These are phyloP conservation scores for Ophiostoma ulmi DNA, from an alignment of 2,329 filamentous ascomycete species.

Conservation along the genomic window DNA sequence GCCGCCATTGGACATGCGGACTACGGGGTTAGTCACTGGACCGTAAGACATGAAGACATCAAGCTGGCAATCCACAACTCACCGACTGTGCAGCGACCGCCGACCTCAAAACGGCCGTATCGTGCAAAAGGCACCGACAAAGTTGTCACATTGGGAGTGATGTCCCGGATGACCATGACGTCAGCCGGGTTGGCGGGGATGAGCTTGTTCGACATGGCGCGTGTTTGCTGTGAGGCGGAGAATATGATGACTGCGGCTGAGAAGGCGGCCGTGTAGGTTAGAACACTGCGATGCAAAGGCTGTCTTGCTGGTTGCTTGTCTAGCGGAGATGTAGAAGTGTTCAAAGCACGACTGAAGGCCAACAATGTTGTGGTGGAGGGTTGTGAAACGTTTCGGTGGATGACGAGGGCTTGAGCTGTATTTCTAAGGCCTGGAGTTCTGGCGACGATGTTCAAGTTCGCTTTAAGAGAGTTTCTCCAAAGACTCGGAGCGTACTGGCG, in stretches of 20 bases:
- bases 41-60: not conserved
- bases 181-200: constrained; percentile 67
- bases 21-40: constrained; percentile 33
- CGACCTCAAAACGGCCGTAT: constrained; percentile 73
- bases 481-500: not conserved
- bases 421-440: not conserved
- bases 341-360: not conserved
- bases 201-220: constrained; percentile 56
- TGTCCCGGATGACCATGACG: constrained; percentile 83
- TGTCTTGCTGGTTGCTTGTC: not conserved
- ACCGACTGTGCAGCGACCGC: constrained; percentile 73
- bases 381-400: not conserved
- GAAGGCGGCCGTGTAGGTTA: not conserved
- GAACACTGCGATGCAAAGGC: not conserved
- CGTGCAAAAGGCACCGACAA: constrained; percentile 80
- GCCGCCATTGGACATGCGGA: constrained; percentile 69
- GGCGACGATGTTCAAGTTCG: not conserved
- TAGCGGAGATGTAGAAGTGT: not conserved
- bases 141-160: constrained; percentile 73
- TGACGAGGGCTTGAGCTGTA: not conserved
- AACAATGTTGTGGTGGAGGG: not conserved
- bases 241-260: not conserved
- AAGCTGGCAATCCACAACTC: constrained; percentile 45
- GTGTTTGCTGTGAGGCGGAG: not conserved
- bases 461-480: not conserved